Percentiles rank a stretch among this genome's conserved stretches.
Conservation (phyloP, 768 basidiomycete genomes). For the Trametes elegans region DNA sequence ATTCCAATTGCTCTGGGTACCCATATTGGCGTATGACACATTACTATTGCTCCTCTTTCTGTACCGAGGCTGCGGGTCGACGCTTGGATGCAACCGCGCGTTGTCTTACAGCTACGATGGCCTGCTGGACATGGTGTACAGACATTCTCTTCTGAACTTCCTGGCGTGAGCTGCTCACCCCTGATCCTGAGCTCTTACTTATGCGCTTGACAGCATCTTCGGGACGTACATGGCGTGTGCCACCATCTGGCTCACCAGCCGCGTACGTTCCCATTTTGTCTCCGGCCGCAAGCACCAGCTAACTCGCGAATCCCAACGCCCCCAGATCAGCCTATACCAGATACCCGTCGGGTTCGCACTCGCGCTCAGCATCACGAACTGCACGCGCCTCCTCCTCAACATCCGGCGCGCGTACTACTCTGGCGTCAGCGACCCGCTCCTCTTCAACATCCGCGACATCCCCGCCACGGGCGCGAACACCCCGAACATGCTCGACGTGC, state of each 20-base stretch:
- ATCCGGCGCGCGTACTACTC: conserved; percentile 32
- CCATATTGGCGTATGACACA: conserved; percentile 19
- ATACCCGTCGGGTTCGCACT: conserved; percentile 32
- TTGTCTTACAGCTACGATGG: conserved; percentile 7
- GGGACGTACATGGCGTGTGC: conserved; percentile 29
- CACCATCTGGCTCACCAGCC: conserved; percentile 28
- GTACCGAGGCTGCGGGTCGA: conserved; percentile 21
- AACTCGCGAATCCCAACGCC: neutral
- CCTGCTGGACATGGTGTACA: conserved; percentile 27
- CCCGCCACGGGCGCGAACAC: conserved; percentile 13
- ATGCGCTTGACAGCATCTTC: conserved; percentile 25
- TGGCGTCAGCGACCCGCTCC: conserved; percentile 14
- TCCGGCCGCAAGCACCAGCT: neutral
- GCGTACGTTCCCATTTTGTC: conserved; percentile 18
- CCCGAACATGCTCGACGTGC: conserved; percentile 9
- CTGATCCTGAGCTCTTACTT: neutral
- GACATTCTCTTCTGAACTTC: conserved; percentile 27
- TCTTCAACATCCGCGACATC: conserved; percentile 13
- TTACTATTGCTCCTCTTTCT: conserved; percentile 28
- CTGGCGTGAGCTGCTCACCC: conserved; percentile 21
- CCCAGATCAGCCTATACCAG: conserved; percentile 27
- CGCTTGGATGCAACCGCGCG: neutral
- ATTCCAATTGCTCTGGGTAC: conserved; percentile 19
- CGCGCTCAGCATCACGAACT: conserved; percentile 30
- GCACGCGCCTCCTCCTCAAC: conserved; percentile 32